A percentile compares a stretch with the other conserved stretches of the same genome.
Conservation (phyloP, 805 yeast species). For the Kuraishia molischiana region DNA sequence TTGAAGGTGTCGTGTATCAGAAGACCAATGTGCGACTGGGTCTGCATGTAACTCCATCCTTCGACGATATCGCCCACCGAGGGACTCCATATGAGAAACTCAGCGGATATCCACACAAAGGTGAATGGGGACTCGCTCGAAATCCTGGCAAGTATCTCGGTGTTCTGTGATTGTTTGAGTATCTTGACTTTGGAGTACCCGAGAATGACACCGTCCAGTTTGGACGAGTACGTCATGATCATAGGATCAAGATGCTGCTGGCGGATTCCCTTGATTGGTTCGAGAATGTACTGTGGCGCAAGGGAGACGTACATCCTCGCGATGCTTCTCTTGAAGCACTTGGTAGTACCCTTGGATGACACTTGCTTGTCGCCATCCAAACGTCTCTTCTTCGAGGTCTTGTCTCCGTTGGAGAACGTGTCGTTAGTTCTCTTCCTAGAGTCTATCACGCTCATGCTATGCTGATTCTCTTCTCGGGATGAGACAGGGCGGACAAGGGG, state of each 20-base stretch:
- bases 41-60: constrained; percentile 85
- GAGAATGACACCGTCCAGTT: constrained; percentile 74
- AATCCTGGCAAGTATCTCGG: constrained; percentile 50
- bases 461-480: background rate
- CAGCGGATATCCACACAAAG: constrained; percentile 79
- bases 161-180: constrained; percentile 14
- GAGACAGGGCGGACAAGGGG: no score
- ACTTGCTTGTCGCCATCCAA: constrained; percentile 32
- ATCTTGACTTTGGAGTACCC: constrained; percentile 63
- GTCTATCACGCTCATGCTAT: background rate
- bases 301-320: constrained; percentile 69
- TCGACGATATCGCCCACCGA: constrained; percentile 77
- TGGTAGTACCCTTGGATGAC: constrained; percentile 18
- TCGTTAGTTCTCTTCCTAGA: background rate
- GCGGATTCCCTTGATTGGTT: constrained; percentile 72
- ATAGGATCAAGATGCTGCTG: constrained; percentile 86
- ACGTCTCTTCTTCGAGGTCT: background rate
- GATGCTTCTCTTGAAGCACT: constrained; percentile 57
- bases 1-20: constrained; percentile 90
- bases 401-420: background rate
- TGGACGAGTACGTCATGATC: constrained; percentile 69
- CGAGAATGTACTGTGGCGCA: constrained; percentile 69
- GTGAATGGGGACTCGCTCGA: constrained; percentile 80
- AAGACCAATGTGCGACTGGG: constrained; percentile 90
- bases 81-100: constrained; percentile 85